phyloP scores from a whole-genome alignment of 225 moss, liverwort and hornwort genomes.

The Sphagnum contortum region DNA sequence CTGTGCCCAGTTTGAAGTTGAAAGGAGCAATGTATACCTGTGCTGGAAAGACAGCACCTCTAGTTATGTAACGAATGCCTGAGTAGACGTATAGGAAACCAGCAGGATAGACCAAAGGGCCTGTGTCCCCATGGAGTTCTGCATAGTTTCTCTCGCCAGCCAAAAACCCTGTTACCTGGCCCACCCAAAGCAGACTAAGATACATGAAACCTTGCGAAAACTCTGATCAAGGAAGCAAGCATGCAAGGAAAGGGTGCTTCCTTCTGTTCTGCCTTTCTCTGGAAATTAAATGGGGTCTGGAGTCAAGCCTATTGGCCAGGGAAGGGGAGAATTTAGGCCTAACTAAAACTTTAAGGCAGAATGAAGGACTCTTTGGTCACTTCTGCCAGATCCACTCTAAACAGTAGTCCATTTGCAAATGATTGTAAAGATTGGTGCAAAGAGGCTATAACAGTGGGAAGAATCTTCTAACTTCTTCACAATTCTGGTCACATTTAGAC shows the following conservation, averaged over 20 bases:
- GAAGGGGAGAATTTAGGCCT: too few relatives aligned
- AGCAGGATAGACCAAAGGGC: conserved; percentile 94
- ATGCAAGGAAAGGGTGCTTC: too few relatives aligned
- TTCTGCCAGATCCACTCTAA: neutral
- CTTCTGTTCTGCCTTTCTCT: too few relatives aligned
- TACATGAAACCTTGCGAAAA: neutral
- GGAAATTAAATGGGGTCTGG: too few relatives aligned
- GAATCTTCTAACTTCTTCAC: too few relatives aligned
- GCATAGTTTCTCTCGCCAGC: conserved; percentile 90
- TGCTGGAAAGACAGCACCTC: conserved; percentile 73
- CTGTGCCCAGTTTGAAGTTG: too few relatives aligned
- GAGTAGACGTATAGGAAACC: conserved; percentile 94
- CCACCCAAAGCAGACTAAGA: conserved; percentile 15
- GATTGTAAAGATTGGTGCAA: too few relatives aligned
- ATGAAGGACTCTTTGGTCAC: neutral
- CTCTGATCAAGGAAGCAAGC: neutral
- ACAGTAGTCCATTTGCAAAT: too few relatives aligned
- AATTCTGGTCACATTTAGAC: too few relatives aligned
- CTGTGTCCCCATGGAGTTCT: conserved; percentile 87
- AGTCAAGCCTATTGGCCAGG: too few relatives aligned
- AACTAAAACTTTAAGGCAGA: neutral
- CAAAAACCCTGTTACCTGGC: conserved; percentile 91
- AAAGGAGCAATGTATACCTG: conserved; percentile 40
- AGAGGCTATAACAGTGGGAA: too few relatives aligned
- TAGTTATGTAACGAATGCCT: conserved; percentile 64